Evolutionary conservation across 176 grass and related monocot species (phyloP).

Genomic region (Avena sativa): DNA sequence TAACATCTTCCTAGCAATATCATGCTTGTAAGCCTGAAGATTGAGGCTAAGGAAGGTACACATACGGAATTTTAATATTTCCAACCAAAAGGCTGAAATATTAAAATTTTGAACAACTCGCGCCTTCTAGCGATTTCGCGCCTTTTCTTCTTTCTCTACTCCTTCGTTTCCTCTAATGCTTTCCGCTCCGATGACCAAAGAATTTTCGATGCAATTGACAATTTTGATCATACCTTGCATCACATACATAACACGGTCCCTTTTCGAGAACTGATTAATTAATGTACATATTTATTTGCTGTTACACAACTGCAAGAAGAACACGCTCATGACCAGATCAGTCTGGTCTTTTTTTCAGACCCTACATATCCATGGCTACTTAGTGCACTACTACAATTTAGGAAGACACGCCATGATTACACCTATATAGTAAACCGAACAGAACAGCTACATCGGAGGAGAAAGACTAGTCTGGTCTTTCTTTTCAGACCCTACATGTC

Average conservation of each 20-base stretch:
- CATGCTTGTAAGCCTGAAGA: background rate
- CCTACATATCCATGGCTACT: background rate
- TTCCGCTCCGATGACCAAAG: background rate
- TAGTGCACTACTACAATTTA: background rate
- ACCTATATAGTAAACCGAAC: background rate
- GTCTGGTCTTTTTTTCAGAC: background rate
- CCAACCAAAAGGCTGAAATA: background rate
- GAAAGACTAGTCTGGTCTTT: too few relatives aligned
- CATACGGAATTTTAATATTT: background rate
- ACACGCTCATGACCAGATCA: background rate
- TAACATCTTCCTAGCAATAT: background rate
- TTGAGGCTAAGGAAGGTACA: background rate
- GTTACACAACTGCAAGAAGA: constrained; percentile 4
- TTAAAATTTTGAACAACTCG: background rate
- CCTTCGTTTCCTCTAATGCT: background rate
- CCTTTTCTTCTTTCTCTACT: background rate
- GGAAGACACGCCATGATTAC: constrained; percentile 12
- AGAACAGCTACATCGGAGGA: background rate
- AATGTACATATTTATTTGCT: background rate
- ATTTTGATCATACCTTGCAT: background rate
- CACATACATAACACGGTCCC: background rate
- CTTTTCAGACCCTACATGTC: too few relatives aligned
- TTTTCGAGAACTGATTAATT: constrained; percentile 29
- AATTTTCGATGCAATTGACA: background rate
- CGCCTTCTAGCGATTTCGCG: background rate